These are phyloP conservation scores for Nosema muscidifuracis DNA, from an alignment of 371 early-diverging fungal genomes.

Conservation along the genomic window DNA sequence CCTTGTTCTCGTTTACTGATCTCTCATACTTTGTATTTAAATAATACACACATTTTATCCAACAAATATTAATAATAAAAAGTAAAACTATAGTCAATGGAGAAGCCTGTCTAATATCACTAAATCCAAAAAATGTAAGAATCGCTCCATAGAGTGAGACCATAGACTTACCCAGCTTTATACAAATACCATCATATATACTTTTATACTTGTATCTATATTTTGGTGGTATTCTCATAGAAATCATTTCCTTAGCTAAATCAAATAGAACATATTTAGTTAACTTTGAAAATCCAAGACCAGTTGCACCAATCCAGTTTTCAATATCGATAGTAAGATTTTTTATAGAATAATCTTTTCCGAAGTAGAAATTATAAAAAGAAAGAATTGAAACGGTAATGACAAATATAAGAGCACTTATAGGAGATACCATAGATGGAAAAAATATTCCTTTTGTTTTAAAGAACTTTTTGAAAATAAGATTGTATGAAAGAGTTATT, in stretches of 20 bases:
- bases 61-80: conserved; percentile 31
- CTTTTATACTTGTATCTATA: conserved; percentile 58
- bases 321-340: neutral
- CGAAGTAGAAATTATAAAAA: conserved; percentile 16
- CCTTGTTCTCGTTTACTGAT: conserved; percentile 30
- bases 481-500: neutral
- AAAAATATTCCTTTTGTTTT: neutral
- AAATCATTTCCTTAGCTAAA: conserved; percentile 60
- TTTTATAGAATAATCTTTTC: neutral
- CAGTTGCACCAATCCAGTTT: conserved; percentile 8
- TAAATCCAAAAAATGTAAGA: conserved; percentile 18
- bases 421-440: neutral
- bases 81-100: conserved; percentile 27
- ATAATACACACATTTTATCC: conserved; percentile 57
- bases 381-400: conserved; percentile 3
- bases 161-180: conserved; percentile 61
- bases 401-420: neutral
- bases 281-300: conserved; percentile 41
- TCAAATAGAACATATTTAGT: conserved; percentile 62
- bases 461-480: neutral
- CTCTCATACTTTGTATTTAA: conserved; percentile 47
- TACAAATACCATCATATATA: conserved; percentile 61
- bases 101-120: conserved; percentile 56
- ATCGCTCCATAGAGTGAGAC: conserved; percentile 43
- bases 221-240: conserved; percentile 55